Evolutionary conservation across 192 early-diverging fungal genomes (phyloP), one percentile per base, ranked within the genome.

Genomic region (Kickxella alabastrina): DNA sequence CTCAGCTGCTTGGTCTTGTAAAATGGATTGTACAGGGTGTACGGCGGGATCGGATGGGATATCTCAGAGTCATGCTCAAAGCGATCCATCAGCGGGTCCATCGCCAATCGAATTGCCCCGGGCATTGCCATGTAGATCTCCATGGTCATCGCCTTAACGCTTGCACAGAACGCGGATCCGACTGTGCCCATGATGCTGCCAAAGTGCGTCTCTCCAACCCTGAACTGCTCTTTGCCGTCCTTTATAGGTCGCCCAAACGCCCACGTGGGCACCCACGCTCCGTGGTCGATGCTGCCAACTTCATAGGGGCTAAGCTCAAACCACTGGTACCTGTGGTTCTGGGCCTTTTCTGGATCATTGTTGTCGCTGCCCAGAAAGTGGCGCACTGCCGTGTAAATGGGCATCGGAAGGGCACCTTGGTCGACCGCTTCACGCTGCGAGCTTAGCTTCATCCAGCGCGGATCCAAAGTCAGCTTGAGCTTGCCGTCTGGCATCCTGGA

Each of bases 231-330:
- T 24, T 77, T 79, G 22, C 87, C 87, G 17, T 70, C 54, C 12
- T 75, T 72, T 67, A 91, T 91, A 4, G 66, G 79, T 19, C 90
- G 65, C 25, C 90, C 90, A 63, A 91, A 85, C 19, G 84, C 72
- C 85, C 85, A 92, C 4, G 80, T 82, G 8, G 90, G 87, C 10
- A 90, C 60, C 85, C 85, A 92, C 10, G 82, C 84, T 64, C 67
- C 65, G 4, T 83, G 68, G 49, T 92, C 90, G 24, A 85, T 84
- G 58, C 82, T 84, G 40, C 90, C 90, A 39, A 90, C 64, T 46
- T 92, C 87, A 49, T 80, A 89, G 1, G 90, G 89, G 5, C 79
- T 86, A 40, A 91, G 77, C 48, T 92, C 90, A 59, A 90, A 90
- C 90, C 90, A 92, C 41, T 88, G 86, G 49, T 76, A 76, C 43